phyloP scores from a whole-genome alignment of 495 filamentous ascomycete genomes.

The Hypoxylon lienhwacheense region DNA sequence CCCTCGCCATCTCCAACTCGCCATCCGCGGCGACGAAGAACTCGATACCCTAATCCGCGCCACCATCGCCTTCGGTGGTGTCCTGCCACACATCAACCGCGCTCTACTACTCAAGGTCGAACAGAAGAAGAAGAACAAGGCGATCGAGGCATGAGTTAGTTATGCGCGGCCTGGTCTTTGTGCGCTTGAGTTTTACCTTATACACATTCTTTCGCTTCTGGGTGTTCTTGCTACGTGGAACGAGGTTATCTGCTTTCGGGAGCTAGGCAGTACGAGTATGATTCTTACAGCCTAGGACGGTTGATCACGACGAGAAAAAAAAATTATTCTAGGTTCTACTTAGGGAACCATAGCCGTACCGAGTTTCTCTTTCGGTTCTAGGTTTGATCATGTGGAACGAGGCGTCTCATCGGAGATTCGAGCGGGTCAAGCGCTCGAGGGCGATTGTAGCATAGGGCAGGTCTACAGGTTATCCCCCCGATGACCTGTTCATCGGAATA shows the following conservation, averaged over 20 bases:
- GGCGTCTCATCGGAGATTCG: background rate
- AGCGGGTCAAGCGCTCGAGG: constrained; percentile 5
- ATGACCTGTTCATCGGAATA: constrained; percentile 10
- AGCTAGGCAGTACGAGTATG: constrained; percentile 1
- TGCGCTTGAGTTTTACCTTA: constrained; percentile 5
- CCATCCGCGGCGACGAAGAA: constrained; percentile 98
- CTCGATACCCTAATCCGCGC: constrained; percentile 95
- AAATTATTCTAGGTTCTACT: constrained; percentile 12
- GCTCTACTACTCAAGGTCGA: constrained; percentile 97
- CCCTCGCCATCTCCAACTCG: constrained; percentile 94
- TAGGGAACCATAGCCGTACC: constrained; percentile 18
- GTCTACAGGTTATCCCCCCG: constrained; percentile 6
- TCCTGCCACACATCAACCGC: constrained; percentile 97
- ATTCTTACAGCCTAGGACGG: constrained; percentile 7
- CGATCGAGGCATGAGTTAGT: constrained; percentile 54
- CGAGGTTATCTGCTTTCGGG: constrained; percentile 10
- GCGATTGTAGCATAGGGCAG: constrained; percentile 7
- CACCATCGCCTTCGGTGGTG: constrained; percentile 97
- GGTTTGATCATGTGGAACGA: background rate
- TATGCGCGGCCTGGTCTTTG: background rate
- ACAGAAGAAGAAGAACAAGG: constrained; percentile 97
- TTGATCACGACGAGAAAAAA: constrained; percentile 27
- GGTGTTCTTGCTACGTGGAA: constrained; percentile 18
- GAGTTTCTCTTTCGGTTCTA: constrained; percentile 5
- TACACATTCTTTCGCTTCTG: constrained; percentile 23